These are phyloP conservation scores for Trichoderma aggressivum DNA, from an alignment of 2,329 filamentous ascomycete genomes.

Conservation along the genomic window DNA sequence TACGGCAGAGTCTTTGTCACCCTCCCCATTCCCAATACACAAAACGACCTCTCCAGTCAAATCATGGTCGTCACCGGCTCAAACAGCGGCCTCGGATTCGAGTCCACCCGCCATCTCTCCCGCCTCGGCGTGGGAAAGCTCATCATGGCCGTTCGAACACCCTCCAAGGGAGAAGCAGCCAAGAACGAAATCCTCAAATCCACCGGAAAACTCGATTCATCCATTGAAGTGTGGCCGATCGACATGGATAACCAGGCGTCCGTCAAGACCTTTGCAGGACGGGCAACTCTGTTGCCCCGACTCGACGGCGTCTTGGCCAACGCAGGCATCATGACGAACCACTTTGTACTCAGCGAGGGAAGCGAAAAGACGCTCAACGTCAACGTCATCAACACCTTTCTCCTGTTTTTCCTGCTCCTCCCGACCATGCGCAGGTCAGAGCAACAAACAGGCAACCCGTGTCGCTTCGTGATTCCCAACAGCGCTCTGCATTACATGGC, in stretches of 20 bases:
- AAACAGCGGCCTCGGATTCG: conserved; percentile 37
- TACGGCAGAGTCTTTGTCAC: neutral
- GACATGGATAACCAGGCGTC: conserved; percentile 18
- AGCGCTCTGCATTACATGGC: neutral
- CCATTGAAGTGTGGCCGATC: conserved; percentile 21
- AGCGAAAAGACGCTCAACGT: conserved; percentile 13
- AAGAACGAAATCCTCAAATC: conserved; percentile 30
- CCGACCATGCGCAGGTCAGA: conserved; percentile 1
- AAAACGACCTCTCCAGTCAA: neutral
- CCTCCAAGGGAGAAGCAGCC: conserved; percentile 38
- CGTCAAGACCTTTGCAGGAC: conserved; percentile 12
- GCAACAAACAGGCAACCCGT: neutral
- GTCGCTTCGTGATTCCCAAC: neutral
- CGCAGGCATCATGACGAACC: neutral
- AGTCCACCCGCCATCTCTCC: conserved; percentile 38
- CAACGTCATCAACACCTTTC: conserved; percentile 18
- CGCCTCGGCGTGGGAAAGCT: conserved; percentile 35
- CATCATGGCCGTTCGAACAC: conserved; percentile 37
- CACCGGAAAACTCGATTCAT: conserved; percentile 15
- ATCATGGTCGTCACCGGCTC: conserved; percentile 39
- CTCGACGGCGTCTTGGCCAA: conserved; percentile 18
- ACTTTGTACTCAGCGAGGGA: neutral
- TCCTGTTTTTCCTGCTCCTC: conserved; percentile 13
- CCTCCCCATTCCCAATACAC: neutral
- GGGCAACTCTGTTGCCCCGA: conserved; percentile 4